Evolutionary conservation across 345 rosid genomes (phyloP).

Genomic region (sweet orange (Citrus sinensis)): DNA sequence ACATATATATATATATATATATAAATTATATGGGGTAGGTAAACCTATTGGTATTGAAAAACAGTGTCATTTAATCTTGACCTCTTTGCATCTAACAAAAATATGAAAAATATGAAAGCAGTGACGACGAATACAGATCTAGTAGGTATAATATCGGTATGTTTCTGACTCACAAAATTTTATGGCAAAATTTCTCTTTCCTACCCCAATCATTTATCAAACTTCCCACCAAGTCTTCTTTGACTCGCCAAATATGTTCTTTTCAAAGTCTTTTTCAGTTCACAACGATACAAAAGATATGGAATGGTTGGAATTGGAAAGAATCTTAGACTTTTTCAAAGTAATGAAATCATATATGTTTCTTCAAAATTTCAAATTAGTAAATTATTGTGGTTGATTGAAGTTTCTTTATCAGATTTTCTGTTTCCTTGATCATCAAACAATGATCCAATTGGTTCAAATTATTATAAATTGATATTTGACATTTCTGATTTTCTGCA

Average conservation of each 20-base stretch:
- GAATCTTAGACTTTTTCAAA: background rate
- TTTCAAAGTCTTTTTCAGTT: background rate
- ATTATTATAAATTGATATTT: background rate
- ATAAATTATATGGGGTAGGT: background rate
- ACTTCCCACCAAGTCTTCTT: background rate
- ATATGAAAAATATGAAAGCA: background rate
- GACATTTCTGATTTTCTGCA: background rate
- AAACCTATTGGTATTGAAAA: background rate
- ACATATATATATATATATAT: background rate
- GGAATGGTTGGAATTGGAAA: background rate
- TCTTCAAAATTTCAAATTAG: background rate
- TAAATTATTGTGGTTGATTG: background rate
- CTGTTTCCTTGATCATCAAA: background rate
- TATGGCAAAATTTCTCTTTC: background rate
- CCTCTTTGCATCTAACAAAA: background rate
- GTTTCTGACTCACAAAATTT: background rate
- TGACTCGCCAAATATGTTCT: background rate
- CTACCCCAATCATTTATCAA: background rate
- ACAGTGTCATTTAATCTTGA: background rate
- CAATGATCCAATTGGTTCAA: background rate
- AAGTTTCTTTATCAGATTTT: background rate
- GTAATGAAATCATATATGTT: background rate
- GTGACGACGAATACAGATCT: background rate
- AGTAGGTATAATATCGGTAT: background rate
- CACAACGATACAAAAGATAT: background rate